Evolutionary conservation across 2,329 filamentous ascomycete species (phyloP).

Genomic region (Aspergillus neotritici): DNA sequence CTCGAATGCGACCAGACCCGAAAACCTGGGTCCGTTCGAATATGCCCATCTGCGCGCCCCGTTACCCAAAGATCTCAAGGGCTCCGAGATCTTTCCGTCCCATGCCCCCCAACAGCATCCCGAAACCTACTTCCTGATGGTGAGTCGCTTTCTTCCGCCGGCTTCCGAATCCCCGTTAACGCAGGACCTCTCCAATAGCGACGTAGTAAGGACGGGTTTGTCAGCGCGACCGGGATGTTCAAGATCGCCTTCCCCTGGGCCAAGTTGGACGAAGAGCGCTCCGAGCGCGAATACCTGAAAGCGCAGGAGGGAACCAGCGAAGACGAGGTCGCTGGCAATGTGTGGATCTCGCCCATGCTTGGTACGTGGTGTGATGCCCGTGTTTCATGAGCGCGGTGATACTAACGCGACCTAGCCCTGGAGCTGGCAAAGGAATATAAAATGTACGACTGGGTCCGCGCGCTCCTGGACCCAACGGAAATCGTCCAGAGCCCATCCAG

Average conservation of each 20-base stretch:
- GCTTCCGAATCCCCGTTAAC: background rate
- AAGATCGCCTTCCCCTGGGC: constrained; percentile 64
- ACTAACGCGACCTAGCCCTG: constrained; percentile 57
- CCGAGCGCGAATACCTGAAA: constrained; percentile 71
- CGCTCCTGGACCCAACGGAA: constrained; percentile 82
- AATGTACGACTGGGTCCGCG: constrained; percentile 80
- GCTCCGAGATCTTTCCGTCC: constrained; percentile 85
- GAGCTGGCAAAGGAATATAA: constrained; percentile 79
- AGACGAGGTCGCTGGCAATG: constrained; percentile 92
- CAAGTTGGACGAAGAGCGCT: constrained; percentile 52
- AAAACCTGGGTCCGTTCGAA: constrained; percentile 78
- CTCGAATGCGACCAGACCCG: constrained; percentile 64
- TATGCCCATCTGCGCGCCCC: constrained; percentile 94
- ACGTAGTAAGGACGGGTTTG: constrained; percentile 60
- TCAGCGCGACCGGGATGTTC: constrained; percentile 65
- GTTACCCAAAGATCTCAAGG: constrained; percentile 78
- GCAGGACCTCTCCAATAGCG: constrained; percentile 38
- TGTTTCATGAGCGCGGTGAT: background rate
- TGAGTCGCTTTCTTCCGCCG: constrained; percentile 34
- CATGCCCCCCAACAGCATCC: constrained; percentile 58
- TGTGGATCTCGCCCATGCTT: constrained; percentile 82
- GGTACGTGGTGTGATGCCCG: constrained; percentile 42
- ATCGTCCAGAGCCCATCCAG: constrained; percentile 64
- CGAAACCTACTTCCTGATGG: constrained; percentile 93
- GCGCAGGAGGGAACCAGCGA: constrained; percentile 70